Evolutionary conservation across 306 rosid species (phyloP).

Genomic region (Ammopiptanthus mongolicus): DNA sequence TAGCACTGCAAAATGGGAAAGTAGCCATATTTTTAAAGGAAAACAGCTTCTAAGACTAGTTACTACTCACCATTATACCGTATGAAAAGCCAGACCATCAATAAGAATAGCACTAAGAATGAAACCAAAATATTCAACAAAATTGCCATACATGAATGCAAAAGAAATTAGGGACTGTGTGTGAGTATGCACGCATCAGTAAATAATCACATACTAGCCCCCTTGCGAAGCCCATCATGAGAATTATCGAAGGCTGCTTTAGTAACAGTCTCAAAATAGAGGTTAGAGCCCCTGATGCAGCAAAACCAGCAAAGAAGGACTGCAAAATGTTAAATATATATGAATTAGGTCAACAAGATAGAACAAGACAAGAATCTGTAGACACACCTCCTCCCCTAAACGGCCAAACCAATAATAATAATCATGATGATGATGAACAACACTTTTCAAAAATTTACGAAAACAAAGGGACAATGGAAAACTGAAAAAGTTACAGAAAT

Average conservation of each 20-base stretch:
- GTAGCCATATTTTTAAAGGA: neutral
- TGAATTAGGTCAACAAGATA: neutral
- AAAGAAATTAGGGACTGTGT: too few species aligned
- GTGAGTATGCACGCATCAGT: neutral
- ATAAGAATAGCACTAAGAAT: neutral
- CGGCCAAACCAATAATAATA: too few species aligned
- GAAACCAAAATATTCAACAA: neutral
- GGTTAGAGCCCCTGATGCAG: conserved; percentile 74
- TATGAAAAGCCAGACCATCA: too few species aligned
- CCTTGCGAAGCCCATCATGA: conserved; percentile 75
- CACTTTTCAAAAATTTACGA: too few species aligned
- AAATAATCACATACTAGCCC: conserved; percentile 53
- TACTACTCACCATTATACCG: neutral
- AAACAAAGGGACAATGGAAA: neutral
- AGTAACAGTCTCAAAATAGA: conserved; percentile 63
- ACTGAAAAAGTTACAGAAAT: neutral
- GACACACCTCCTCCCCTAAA: neutral
- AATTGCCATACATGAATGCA: too few species aligned
- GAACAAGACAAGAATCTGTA: neutral
- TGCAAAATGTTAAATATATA: conserved; percentile 18
- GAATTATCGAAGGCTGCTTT: conserved; percentile 55
- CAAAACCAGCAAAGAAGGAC: conserved; percentile 82
- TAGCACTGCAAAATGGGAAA: conserved; percentile 45
- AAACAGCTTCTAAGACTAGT: neutral
- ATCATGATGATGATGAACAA: too few species aligned